Evolutionary conservation across 2,329 filamentous ascomycete genomes (phyloP).

Genomic region (Fusarium solani-melongenae): DNA sequence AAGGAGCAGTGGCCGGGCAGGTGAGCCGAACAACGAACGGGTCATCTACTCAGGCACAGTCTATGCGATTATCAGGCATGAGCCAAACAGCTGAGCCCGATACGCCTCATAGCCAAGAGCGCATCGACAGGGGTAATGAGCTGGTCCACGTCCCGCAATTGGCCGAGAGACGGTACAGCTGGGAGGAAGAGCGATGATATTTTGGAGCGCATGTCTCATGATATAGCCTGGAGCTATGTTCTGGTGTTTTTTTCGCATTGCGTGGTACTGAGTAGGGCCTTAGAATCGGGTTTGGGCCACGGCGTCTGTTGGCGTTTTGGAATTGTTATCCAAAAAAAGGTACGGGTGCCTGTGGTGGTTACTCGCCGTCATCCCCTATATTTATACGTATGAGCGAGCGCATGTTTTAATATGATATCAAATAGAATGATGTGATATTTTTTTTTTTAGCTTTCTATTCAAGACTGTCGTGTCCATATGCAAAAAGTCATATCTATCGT

Average conservation of each 20-base stretch:
- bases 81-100: conserved; percentile 9
- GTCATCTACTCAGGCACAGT: neutral
- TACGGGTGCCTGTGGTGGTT: neutral
- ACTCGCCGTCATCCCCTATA: conserved; percentile 1
- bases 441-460: neutral
- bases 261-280: neutral
- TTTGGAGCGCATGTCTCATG: neutral
- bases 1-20: conserved; percentile 44
- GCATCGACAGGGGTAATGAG: conserved; percentile 58
- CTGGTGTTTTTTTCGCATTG: neutral
- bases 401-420: conserved; percentile 13
- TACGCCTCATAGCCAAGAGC: conserved; percentile 48
- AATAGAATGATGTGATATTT: neutral
- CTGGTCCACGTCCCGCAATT: conserved; percentile 64
- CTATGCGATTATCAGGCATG: neutral
- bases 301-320: neutral
- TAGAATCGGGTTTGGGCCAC: neutral
- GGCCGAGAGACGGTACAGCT: conserved; percentile 62
- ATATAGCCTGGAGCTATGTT: neutral
- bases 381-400: conserved; percentile 24
- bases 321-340: neutral
- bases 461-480: neutral
- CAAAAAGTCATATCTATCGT: neutral
- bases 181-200: conserved; percentile 54
- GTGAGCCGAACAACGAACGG: conserved; percentile 25